A percentile compares a stretch with the other conserved stretches of the same genome.
Conservation (phyloP, 495 filamentous ascomycete genomes). For the Hypoxylon crocopeplum region DNA sequence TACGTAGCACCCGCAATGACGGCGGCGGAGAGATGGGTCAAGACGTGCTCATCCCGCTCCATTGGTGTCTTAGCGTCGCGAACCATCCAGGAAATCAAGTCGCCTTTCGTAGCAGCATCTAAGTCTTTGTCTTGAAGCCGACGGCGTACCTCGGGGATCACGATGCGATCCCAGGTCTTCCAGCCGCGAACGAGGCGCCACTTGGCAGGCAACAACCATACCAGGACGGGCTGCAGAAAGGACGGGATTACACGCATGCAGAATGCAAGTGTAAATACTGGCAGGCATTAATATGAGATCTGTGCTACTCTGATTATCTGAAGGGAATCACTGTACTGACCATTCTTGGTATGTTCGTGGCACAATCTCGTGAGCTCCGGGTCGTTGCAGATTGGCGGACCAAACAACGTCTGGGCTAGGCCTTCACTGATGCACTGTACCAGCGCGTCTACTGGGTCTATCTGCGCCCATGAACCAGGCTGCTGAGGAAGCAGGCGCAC, state of each 20-base stretch:
- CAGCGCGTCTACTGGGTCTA: neutral
- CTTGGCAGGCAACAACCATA: conserved; percentile 10
- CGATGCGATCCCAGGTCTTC: neutral
- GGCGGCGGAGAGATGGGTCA: neutral
- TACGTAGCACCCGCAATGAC: neutral
- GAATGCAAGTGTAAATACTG: conserved; percentile 1
- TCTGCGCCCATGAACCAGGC: neutral
- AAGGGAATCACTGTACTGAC: neutral
- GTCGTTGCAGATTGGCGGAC: neutral
- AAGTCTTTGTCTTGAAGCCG: neutral
- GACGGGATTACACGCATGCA: neutral
- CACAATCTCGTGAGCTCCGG: neutral
- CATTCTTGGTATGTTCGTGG: conserved; percentile 6
- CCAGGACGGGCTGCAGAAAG: neutral
- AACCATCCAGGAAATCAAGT: conserved; percentile 13
- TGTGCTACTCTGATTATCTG: neutral
- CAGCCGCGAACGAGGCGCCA: conserved; percentile 1
- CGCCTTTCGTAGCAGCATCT: neutral
- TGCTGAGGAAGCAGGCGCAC: neutral
- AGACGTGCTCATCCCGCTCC: neutral
- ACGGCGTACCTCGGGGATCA: neutral
- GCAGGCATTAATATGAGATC: neutral
- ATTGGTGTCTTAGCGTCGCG: neutral
- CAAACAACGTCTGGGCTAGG: neutral
- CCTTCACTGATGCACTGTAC: conserved; percentile 10